Evolutionary conservation across 148 eudicot species (phyloP), one percentile per base, ranked within the genome.

Genomic region (Silene uniflora): DNA sequence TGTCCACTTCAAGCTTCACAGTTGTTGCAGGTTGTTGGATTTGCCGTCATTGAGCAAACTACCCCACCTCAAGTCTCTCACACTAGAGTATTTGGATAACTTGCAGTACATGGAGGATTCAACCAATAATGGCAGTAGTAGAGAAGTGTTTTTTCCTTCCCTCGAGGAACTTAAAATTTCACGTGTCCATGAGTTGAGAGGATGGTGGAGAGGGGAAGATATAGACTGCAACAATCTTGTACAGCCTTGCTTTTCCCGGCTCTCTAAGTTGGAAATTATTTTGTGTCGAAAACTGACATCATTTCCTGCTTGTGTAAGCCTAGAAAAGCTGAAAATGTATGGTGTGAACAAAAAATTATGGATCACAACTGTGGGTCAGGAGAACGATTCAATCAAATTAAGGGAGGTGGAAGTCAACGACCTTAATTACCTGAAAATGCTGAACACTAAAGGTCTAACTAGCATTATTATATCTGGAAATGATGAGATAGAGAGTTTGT

Each of bases 121-220:
- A 1, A 27, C 29, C 29, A 1, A 4, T 14, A 14, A 10, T 59
- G 7, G 27, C 52, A 32, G 55, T 32, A 55, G n/a, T 44, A 29
- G 21, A 61, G 49, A 54, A 0, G 17, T 62, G 18, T 66, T 54
- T 13, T 75, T 75, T 18, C 77, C 71, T 23, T 55, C 63, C 25
- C 77, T 75, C 54, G 64, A 75, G 44, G n/a, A n/a, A n/a, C n/a
- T n/a, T n/a, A n/a, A n/a, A n/a, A n/a, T n/a, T n/a, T n/a, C n/a
- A n/a, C n/a, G 27, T 56, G 5, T 0, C 2, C n/a, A n/a, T 0
- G 19, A 56, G 61, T 56, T 56, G 61, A 56, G 19, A 56, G 61
- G 61, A n/a, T 56, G 61, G 61, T 56, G 61, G 61, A 56, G 61
- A 56, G 19, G 61, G 61, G 61, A 56, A 13, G 18, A n/a, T n/a